Conservation (phyloP, 2,329 filamentous ascomycete species). For the Fusarium lateritium region DNA sequence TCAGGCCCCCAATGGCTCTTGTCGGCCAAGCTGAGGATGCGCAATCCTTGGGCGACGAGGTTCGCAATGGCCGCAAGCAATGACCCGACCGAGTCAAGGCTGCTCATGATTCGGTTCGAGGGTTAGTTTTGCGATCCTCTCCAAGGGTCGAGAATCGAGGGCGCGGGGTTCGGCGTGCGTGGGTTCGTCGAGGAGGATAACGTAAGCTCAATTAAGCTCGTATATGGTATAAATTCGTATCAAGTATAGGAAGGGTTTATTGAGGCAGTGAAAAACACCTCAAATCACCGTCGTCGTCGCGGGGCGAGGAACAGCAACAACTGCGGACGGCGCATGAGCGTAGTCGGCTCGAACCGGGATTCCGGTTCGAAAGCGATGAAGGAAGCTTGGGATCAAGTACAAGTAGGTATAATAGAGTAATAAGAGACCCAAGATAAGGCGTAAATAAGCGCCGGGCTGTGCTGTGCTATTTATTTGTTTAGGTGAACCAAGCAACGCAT, state of each 20-base stretch:
- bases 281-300: conserved; percentile 49
- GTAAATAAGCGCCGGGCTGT: conserved; percentile 12
- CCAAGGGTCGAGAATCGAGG: conserved; percentile 17
- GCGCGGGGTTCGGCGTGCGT: conserved; percentile 36
- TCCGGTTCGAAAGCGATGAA: conserved; percentile 35
- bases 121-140: conserved; percentile 26
- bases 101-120: conserved; percentile 53
- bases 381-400: conserved; percentile 7
- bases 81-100: conserved; percentile 68
- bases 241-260: conserved; percentile 1
- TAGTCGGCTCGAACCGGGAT: conserved; percentile 41
- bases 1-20: conserved; percentile 71
- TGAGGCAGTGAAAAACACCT: conserved; percentile 10
- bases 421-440: conserved; percentile 17
- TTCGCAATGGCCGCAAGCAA: conserved; percentile 72
- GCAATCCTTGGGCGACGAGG: conserved; percentile 66
- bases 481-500: conserved; percentile 35
- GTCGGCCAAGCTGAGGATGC: conserved; percentile 69
- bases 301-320: conserved; percentile 46
- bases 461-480: conserved; percentile 29
- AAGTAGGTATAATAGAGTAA: conserved; percentile 19
- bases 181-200: conserved; percentile 17
- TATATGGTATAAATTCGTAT: conserved; percentile 14
- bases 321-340: conserved; percentile 47
- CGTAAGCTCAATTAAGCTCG: conserved; percentile 21